Evolutionary conservation across 2,329 filamentous ascomycete species (phyloP), one percentile per base, ranked within the genome.

Genomic region (Periglandula ipomoeae): DNA sequence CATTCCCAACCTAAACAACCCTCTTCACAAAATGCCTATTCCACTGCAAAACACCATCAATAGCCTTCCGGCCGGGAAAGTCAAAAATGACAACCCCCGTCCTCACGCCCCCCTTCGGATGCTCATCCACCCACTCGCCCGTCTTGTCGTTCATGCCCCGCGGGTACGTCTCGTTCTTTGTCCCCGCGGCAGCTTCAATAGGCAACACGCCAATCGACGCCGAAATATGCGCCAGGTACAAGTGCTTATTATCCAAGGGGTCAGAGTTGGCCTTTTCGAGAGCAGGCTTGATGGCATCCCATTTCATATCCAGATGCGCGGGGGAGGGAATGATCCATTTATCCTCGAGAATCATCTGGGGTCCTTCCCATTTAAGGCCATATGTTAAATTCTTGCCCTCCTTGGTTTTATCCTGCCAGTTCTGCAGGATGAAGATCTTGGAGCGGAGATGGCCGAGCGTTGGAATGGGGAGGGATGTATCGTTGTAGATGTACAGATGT

Each of bases 101-200:
- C 22, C 67, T 60, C 8, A 61, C 60, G 3, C 57, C 59, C 3
- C 56, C 59, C 4, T 55, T 48, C 8, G 54, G 55, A 5, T 55
- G 49, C 20, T 57, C 59, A 27, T 61, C 57, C 34, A 74, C 60
- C 67, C 69, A 75, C 53, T 61, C 59, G 27, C 71, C 71, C 30
- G 71, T 73, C 61, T 68, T 66, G 53, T 75, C 72, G 49, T 76
- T 76, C 64, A 75, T 73, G 24, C 73, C 73, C n/a, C 55, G 4
- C 73, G 61, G 15, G 63, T 64, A 38, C 61, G 59, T 42, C 13
- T 39, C 19, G 53, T 73, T 69, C 46, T 57, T 55, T n/a, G 70
- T 66, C 0, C 73, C 73, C 0, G 73, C 72, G 10, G 73, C 73
- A 1, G 71, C 73, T 55, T 73, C 70, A 45, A 76, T 72, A 34